Percentiles rank a stretch among this genome's conserved stretches.
Evolutionary conservation across 257 asterid species (phyloP).

Genomic region (Ligustrum vulgare): DNA sequence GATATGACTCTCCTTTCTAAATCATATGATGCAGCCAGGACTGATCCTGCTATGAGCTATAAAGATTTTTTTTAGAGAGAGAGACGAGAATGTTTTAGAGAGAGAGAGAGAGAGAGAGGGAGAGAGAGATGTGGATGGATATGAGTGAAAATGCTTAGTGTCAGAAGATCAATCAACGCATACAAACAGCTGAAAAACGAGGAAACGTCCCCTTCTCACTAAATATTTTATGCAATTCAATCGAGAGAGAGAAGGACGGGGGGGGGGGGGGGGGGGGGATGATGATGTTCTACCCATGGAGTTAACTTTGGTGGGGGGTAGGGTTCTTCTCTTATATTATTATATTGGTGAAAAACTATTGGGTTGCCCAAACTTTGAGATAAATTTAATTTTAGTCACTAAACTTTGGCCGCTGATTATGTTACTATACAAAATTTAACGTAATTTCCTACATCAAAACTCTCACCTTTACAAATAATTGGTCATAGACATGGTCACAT

Average conservation of each 20-base stretch:
- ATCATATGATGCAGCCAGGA: constrained; percentile 53
- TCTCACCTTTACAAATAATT: not conserved
- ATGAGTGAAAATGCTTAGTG: constrained; percentile 51
- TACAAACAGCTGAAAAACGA: constrained; percentile 73
- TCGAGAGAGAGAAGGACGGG: not conserved
- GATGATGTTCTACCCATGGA: constrained; percentile 28
- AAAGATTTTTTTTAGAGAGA: constrained; percentile 47
- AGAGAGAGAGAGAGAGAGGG: constrained; percentile 35
- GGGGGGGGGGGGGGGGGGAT: constrained; percentile 4
- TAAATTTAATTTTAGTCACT: not conserved
- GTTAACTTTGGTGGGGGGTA: constrained; percentile 23
- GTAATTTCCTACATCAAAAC: not conserved
- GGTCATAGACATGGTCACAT: not conserved
- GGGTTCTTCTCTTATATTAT: not conserved
- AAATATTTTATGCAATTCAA: constrained; percentile 20
- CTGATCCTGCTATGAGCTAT: constrained; percentile 32
- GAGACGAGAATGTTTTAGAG: constrained; percentile 17
- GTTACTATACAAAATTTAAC: not conserved
- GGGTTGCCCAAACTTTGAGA: not conserved
- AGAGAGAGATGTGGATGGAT: constrained; percentile 39
- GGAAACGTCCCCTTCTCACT: constrained; percentile 86
- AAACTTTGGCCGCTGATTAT: not conserved
- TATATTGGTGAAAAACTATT: too few species aligned
- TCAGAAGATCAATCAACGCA: constrained; percentile 57
- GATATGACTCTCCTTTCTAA: constrained; percentile 72